phyloP scores from a whole-genome alignment of 148 eudicot species.

The Chenopodium quinoa region DNA sequence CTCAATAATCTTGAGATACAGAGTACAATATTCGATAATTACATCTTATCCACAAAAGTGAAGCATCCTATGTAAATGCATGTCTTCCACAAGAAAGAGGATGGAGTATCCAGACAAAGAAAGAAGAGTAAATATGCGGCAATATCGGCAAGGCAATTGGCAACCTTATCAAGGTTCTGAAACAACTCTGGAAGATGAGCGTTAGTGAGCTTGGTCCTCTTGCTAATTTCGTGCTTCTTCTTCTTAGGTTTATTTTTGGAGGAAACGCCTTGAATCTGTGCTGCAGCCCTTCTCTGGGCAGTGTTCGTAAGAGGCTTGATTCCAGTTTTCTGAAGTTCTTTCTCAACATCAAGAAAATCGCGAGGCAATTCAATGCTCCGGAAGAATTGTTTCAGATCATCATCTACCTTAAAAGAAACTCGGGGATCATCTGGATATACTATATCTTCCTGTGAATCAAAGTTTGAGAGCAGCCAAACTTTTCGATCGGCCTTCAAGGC shows the following conservation, averaged over 20 bases:
- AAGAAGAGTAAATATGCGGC: background rate
- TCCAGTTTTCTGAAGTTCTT: constrained; percentile 63
- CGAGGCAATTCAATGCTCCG: constrained; percentile 54
- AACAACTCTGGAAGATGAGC: constrained; percentile 70
- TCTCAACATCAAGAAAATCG: constrained; percentile 72
- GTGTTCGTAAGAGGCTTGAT: constrained; percentile 74
- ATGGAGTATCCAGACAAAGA: background rate
- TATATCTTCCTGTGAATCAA: constrained; percentile 66
- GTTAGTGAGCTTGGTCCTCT: constrained; percentile 67
- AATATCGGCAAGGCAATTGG: background rate
- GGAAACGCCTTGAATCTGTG: constrained; percentile 36
- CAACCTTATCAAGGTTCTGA: constrained; percentile 25
- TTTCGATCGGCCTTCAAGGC: constrained; percentile 55
- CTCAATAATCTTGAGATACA: background rate
- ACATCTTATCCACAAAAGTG: background rate
- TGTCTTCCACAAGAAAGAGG: background rate
- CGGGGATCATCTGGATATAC: constrained; percentile 71
- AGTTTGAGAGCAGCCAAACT: constrained; percentile 69
- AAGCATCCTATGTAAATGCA: background rate
- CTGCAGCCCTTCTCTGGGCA: constrained; percentile 50
- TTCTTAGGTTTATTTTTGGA: constrained; percentile 46
- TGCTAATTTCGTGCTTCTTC: constrained; percentile 59
- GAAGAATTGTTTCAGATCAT: constrained; percentile 54
- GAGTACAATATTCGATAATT: background rate
- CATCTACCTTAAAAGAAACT: constrained; percentile 51